Evolutionary conservation across 2,329 filamentous ascomycete genomes (phyloP), one percentile per base, ranked within the genome.

Genomic region (Chaetomium sp.): DNA sequence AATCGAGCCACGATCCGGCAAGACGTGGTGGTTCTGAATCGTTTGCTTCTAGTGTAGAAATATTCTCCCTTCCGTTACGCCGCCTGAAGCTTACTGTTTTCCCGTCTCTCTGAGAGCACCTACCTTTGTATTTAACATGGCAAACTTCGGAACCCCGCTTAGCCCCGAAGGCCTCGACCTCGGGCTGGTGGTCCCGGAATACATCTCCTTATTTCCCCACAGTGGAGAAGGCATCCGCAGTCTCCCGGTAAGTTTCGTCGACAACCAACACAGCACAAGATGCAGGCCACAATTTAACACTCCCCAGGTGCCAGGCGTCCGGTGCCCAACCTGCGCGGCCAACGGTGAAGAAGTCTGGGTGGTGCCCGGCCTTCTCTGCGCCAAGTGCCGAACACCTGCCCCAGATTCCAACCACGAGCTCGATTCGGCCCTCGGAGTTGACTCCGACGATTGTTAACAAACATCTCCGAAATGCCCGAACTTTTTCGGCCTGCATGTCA

Each of bases 311-410:
- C 61, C 61, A 6, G 61, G 61, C 1, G 56, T 63, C 11, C 59
- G 55, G 6, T 63, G 61, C 33, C 47, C 27, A 1, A 60, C 53
- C 5, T 64, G 62, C 9, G 53, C 57, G 6, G 59, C 54, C 10
- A 59, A 60, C 4, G 62, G 62, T 5, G 43, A 52, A n/a, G 62
- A 62, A n/a, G 58, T 62, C 10, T 64, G 62, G 62, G 61, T 62
- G 14, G 55, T 62, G 27, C 61, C 61, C 3, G 61, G 62, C 4
- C 56, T 60, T 5, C 44, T 56, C 1, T 64, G 62, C 42, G 57
- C 59, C 35, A 54, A 59, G 27, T 64, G 62, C 55, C 49, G 50
- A 8, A 62, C 57, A 4, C 62, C 62, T 2, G 59, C 61, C 2
- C 53, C 58, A 14, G 44, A 54, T 33, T 52, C 52, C 0, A 34